phyloP scores from a whole-genome alignment of 2,329 filamentous ascomycete genomes.

The Bretziella fagacearum region DNA sequence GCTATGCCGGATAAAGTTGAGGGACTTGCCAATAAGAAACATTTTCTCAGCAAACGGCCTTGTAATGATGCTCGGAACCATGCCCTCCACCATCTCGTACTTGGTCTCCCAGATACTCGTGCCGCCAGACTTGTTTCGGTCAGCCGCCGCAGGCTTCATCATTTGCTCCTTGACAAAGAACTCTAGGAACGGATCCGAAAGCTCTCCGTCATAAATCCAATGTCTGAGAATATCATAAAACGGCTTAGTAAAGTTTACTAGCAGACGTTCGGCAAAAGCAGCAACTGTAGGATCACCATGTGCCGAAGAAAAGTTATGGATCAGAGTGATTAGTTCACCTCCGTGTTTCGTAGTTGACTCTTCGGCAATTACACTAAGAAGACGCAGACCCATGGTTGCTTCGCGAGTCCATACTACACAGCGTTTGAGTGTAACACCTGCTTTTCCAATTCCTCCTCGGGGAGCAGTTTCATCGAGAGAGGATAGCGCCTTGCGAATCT shows the following conservation, averaged over 20 bases:
- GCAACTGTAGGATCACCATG: slow-evolving; percentile 92
- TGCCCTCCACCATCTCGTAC: slow-evolving; percentile 37
- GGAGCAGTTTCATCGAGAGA: slow-evolving; percentile 53
- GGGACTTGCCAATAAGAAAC: slow-evolving; percentile 89
- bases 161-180: slow-evolving; percentile 72
- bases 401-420: slow-evolving; percentile 97
- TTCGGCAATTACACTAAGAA: slow-evolving; percentile 90
- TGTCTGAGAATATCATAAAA: slow-evolving; percentile 93
- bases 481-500: slow-evolving; percentile 68
- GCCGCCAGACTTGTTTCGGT: slow-evolving; percentile 35
- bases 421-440: slow-evolving; percentile 82
- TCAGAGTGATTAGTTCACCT: slow-evolving; percentile 80
- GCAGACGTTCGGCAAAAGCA: slow-evolving; percentile 75
- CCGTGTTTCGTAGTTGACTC: slow-evolving; percentile 70
- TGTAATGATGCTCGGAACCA: slow-evolving; percentile 75
- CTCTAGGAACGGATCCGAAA: slow-evolving; percentile 88
- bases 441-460: slow-evolving; percentile 58
- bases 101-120: slow-evolving; percentile 84
- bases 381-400: slow-evolving; percentile 80
- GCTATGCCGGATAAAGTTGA: slow-evolving; percentile 95
- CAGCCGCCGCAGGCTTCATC: slow-evolving; percentile 30
- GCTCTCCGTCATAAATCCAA: slow-evolving; percentile 97
- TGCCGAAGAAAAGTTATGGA: slow-evolving; percentile 82
- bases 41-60: slow-evolving; percentile 90
- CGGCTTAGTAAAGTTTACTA: slow-evolving; percentile 73